phyloP scores from a whole-genome alignment of 2,329 filamentous ascomycete genomes.

The Xylaria arbuscula region DNA sequence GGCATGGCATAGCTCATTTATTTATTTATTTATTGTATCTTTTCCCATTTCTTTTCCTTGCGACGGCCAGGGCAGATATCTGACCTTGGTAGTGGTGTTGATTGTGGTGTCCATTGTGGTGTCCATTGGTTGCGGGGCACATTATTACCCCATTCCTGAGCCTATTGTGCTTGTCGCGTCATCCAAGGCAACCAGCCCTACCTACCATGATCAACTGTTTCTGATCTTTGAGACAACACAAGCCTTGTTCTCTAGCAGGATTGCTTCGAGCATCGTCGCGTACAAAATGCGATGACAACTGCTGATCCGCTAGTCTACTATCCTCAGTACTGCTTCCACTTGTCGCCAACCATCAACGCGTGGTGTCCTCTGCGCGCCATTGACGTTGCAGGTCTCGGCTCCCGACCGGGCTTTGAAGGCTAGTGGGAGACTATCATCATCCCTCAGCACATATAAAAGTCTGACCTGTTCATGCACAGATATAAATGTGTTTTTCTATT shows the following conservation, averaged over 20 bases:
- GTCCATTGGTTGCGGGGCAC: constrained; percentile 29
- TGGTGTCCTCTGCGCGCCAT: constrained; percentile 68
- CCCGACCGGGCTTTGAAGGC: constrained; percentile 66
- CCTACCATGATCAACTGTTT: constrained; percentile 34
- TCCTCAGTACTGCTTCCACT: constrained; percentile 71
- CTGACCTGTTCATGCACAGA: constrained; percentile 49
- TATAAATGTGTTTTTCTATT: constrained; percentile 72
- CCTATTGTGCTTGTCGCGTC: constrained; percentile 34
- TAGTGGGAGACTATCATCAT: constrained; percentile 30
- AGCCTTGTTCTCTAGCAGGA: background rate
- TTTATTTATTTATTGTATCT: background rate
- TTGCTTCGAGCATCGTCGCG: constrained; percentile 36
- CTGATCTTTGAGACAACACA: constrained; percentile 7
- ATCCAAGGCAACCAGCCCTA: background rate
- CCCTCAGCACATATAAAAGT: background rate
- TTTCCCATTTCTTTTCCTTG: background rate
- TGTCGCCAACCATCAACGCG: constrained; percentile 68
- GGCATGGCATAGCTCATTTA: too few relatives aligned
- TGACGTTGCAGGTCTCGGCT: constrained; percentile 62
- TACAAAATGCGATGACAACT: constrained; percentile 60
- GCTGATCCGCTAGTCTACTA: constrained; percentile 55
- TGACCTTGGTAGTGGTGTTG: background rate
- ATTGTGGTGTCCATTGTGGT: background rate
- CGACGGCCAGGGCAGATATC: background rate
- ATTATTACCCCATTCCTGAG: constrained; percentile 12